phyloP scores from a whole-genome alignment of 163 green algal genomes.

The Chlorella variabilis region DNA sequence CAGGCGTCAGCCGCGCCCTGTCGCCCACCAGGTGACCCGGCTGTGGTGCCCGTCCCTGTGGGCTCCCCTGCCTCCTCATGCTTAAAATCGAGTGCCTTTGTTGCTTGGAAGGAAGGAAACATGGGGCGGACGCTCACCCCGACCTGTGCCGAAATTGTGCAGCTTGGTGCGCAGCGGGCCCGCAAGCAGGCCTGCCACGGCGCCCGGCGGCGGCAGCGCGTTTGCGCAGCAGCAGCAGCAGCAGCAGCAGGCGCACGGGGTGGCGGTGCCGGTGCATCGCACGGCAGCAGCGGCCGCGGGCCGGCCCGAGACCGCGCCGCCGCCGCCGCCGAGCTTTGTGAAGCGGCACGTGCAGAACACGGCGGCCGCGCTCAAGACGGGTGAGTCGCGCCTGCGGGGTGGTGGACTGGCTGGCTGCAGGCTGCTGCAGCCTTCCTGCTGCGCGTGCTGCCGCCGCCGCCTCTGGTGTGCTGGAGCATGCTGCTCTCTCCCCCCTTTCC shows the following conservation, averaged over 20 bases:
- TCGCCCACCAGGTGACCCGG: background rate
- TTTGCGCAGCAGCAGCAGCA: too few species aligned
- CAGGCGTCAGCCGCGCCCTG: background rate
- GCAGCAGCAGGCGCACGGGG: background rate
- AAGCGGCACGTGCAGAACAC: conserved; percentile 17
- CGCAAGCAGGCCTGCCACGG: background rate
- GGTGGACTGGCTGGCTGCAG: too few species aligned
- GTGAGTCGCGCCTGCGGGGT: background rate
- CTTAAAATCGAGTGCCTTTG: background rate
- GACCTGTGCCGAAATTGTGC: background rate
- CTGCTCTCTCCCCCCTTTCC: too few species aligned
- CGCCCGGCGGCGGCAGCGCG: too few species aligned
- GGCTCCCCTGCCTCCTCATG: background rate
- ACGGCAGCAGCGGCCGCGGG: background rate
- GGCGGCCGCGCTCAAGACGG: background rate
- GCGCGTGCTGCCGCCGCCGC: background rate
- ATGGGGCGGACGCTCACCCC: too few species aligned
- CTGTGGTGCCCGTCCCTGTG: too few species aligned
- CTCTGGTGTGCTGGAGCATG: too few species aligned
- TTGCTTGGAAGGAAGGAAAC: too few species aligned
- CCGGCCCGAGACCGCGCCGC: background rate
- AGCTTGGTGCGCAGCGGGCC: background rate
- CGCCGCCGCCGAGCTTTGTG: background rate
- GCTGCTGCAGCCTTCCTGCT: background rate
- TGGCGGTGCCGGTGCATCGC: background rate